Evolutionary conservation across 2,329 filamentous ascomycete species (phyloP).

Genomic region (Coleophoma eucalyptorum): DNA sequence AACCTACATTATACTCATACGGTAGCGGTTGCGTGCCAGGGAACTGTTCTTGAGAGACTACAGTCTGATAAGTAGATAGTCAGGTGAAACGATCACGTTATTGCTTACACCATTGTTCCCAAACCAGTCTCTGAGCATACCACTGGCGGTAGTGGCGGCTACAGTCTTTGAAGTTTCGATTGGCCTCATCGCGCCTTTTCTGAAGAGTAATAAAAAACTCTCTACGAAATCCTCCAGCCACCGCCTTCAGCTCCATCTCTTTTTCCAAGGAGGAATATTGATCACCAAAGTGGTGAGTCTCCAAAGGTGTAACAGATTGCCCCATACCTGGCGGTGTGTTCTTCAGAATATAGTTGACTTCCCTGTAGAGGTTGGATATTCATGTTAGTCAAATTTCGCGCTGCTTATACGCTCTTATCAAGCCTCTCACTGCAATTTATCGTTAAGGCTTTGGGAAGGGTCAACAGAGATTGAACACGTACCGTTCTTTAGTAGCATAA

Average conservation of each 20-base stretch:
- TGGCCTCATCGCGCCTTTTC: not conserved
- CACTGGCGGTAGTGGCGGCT: slow-evolving; percentile 8
- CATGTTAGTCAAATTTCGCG: no score
- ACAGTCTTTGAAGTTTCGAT: not conserved
- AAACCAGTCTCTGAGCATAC: slow-evolving; percentile 7
- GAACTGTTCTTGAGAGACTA: not conserved
- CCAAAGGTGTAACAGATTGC: no score
- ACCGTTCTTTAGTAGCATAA: no score
- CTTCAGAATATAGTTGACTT: no score
- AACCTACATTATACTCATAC: not conserved
- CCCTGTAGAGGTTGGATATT: no score
- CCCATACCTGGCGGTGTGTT: no score
- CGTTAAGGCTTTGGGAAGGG: no score
- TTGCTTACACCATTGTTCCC: slow-evolving; percentile 7
- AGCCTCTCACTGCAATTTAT: no score
- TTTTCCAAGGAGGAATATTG: not conserved
- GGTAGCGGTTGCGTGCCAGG: not conserved
- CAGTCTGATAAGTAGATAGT: not conserved
- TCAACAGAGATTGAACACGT: no score
- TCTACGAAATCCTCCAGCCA: not conserved
- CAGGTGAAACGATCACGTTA: not conserved
- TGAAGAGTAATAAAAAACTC: not conserved
- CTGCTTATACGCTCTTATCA: no score
- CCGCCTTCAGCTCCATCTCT: not conserved
- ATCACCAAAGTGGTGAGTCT: not conserved